Evolutionary conservation across 306 rosid species (phyloP), one percentile per base, ranked within the genome.

Genomic region (Prinsepia uniflora): DNA sequence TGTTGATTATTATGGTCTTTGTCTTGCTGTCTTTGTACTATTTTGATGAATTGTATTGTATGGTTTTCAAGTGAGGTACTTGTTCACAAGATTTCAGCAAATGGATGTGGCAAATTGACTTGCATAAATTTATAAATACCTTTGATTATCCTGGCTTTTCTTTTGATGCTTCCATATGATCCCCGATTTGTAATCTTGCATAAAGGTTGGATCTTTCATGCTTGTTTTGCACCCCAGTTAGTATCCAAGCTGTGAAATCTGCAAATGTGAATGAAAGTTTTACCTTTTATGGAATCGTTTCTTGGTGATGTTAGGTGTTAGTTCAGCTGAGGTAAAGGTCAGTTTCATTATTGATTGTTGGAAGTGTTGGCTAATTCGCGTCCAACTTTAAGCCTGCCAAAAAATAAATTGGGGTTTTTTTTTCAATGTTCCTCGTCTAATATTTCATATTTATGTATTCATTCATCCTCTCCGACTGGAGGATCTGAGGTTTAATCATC

Each of bases 31-130:
- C 64, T 39, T 77, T 83, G 85, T 84, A 81, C 83, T 81, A 63
- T 80, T 77, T 82, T 61, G 77, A 81, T 72, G 85, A 78, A 72
- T 62, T 67, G 75, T 78, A 68, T 68, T 84, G 69, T 79, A 77
- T 73, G 84, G 74, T 76, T 81, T 84, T 75, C 73, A 67, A 74
- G 71, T 44, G 76, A 67, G 79, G 47, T 79, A 68, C 68, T 75
- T 80, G 74, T 78, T 82, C 77, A 48, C 49, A 67, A 82, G 58
- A 77, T 80, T 84, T 72, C 66, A 47, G 77, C 56, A 61, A 48
- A 80, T 84, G 84, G 59, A 79, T 77, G 69, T 84, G 86, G 79
- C 75, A 76, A 81, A 84, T 82, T 85, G 84, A 61, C 81, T 87
- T 84, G 84, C 88, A 74, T 84, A 71, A 81, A 78, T 81, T 83